These are phyloP conservation scores for Phytopythium mirpurense DNA, from an alignment of 352 stramenopile species.

Conservation along the genomic window DNA sequence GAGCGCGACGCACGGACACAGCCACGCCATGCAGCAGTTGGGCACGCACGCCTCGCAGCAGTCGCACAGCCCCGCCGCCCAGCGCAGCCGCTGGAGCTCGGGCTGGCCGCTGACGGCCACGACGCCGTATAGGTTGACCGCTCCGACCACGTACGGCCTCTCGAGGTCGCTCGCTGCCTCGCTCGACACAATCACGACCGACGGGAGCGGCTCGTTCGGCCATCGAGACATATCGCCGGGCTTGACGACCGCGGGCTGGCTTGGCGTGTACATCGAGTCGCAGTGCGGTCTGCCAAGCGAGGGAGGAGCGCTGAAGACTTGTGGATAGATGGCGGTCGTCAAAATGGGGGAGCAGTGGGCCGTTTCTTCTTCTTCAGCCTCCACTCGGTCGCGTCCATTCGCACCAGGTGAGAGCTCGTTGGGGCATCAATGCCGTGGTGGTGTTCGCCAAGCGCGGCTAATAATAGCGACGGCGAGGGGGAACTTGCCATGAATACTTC, in stretches of 20 bases:
- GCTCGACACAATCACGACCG: constrained; percentile 1
- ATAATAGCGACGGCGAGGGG: too few relatives aligned
- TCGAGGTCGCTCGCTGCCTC: background rate
- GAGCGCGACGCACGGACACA: constrained; percentile 38
- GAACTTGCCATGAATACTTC: too few relatives aligned
- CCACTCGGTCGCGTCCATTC: too few relatives aligned
- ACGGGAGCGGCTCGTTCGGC: background rate
- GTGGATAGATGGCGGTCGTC: too few relatives aligned
- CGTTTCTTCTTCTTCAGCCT: too few relatives aligned
- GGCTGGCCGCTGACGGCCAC: background rate
- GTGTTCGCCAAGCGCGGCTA: too few relatives aligned
- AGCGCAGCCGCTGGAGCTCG: constrained; percentile 1
- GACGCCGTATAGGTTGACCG: background rate
- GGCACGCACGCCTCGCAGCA: constrained; percentile 37
- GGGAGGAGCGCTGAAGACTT: too few relatives aligned
- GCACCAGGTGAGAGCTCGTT: too few relatives aligned
- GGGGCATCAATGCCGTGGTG: too few relatives aligned
- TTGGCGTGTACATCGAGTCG: background rate
- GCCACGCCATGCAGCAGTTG: constrained; percentile 38
- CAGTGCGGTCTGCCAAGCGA: too few relatives aligned
- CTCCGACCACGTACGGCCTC: background rate
- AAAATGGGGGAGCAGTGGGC: too few relatives aligned
- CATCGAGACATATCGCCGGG: background rate
- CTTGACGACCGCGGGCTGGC: background rate
- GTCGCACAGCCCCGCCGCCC: constrained; percentile 15